phyloP scores from a whole-genome alignment of 345 rosid species.

The Cardiospermum halicacabum region DNA sequence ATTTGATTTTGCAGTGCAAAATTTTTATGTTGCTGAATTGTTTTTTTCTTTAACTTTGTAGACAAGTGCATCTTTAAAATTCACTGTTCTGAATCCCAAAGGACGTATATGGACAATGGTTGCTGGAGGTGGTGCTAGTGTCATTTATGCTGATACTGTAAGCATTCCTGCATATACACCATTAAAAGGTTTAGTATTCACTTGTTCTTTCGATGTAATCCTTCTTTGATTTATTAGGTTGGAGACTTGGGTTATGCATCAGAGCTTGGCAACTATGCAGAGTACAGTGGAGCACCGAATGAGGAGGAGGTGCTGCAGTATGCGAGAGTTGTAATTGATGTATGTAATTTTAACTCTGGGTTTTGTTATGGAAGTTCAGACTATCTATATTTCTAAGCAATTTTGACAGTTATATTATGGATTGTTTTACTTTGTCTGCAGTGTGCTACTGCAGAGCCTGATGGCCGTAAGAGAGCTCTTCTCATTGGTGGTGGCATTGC shows the following conservation, averaged over 20 bases:
- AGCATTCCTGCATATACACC: slow-evolving; percentile 14
- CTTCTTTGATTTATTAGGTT: slow-evolving; percentile 45
- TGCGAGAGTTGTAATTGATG: slow-evolving; percentile 96
- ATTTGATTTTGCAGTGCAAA: neutral
- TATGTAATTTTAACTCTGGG: slow-evolving; percentile 31
- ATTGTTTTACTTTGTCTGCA: slow-evolving; percentile 20
- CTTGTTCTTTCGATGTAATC: slow-evolving; percentile 2
- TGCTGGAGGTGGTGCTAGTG: slow-evolving; percentile 99
- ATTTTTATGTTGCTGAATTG: neutral
- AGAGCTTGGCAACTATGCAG: slow-evolving; percentile 94
- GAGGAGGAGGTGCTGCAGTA: slow-evolving; percentile 96
- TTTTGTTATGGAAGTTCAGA: neutral
- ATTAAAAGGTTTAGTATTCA: neutral
- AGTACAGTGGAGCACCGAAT: slow-evolving; percentile 98
- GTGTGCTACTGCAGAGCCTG: slow-evolving; percentile 94
- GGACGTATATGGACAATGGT: slow-evolving; percentile 99
- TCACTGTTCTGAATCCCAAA: slow-evolving; percentile 88
- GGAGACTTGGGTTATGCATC: slow-evolving; percentile 98
- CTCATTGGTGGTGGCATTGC: slow-evolving; percentile 98
- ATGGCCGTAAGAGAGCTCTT: slow-evolving; percentile 90
- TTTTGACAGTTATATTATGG: slow-evolving; percentile 1
- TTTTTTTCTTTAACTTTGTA: slow-evolving; percentile 26
- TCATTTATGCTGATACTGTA: slow-evolving; percentile 95
- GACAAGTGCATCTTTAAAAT: slow-evolving; percentile 97
- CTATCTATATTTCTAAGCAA: neutral